These are phyloP conservation scores for Populus hybrid DNA, from an alignment of 441 rosid species.

Conservation along the genomic window DNA sequence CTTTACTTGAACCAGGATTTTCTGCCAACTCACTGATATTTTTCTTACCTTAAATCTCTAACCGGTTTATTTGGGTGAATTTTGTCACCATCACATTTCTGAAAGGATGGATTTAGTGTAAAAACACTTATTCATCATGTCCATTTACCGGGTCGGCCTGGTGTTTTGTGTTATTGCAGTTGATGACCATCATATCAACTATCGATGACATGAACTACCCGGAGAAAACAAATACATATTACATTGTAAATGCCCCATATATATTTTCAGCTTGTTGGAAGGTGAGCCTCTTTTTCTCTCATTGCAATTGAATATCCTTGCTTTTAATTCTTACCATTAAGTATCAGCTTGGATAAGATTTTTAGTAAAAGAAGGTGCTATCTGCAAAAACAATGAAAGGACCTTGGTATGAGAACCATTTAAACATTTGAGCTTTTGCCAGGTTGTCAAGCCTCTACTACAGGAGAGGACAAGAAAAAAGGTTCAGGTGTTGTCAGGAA, in stretches of 20 bases:
- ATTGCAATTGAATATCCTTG: constrained; percentile 6
- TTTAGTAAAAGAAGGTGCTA: background rate
- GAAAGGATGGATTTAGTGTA: background rate
- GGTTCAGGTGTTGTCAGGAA: constrained; percentile 72
- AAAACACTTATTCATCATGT: background rate
- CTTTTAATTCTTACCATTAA: background rate
- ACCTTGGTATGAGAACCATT: background rate
- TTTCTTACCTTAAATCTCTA: background rate
- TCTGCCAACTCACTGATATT: background rate
- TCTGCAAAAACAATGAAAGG: background rate
- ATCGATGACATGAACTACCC: constrained; percentile 96
- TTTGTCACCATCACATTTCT: background rate
- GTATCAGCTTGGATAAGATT: background rate
- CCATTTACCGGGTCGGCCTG: constrained; percentile 5
- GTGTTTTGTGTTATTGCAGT: constrained; percentile 44
- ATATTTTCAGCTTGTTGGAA: constrained; percentile 97
- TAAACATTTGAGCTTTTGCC: constrained; percentile 16
- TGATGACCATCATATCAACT: constrained; percentile 73
- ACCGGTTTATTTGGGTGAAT: background rate
- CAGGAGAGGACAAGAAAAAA: constrained; percentile 92
- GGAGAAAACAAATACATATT: constrained; percentile 86
- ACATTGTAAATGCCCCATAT: constrained; percentile 83
- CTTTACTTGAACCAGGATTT: background rate
- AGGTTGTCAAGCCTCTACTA: constrained; percentile 92
- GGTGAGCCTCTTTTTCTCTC: constrained; percentile 33